Percentiles rank a stretch among this genome's conserved stretches.
These are phyloP conservation scores for Candida vartiovaarae DNA, from an alignment of 805 yeast genomes.

Conservation along the genomic window DNA sequence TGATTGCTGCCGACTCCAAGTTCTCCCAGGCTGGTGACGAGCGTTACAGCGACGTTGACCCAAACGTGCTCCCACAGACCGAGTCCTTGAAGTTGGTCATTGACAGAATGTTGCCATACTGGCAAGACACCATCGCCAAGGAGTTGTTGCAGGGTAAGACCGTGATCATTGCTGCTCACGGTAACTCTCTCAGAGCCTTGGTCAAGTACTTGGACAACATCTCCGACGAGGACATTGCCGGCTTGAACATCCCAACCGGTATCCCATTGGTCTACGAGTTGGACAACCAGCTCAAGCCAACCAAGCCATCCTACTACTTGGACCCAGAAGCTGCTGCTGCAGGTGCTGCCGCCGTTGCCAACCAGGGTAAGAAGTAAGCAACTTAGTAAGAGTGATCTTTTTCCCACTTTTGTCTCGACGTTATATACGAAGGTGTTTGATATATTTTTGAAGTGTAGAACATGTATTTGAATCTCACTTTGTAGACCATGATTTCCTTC, in stretches of 20 bases:
- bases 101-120: constrained; percentile 94
- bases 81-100: constrained; percentile 93
- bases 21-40: constrained; percentile 81
- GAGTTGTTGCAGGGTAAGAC: constrained; percentile 84
- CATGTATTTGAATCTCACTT: too few species aligned
- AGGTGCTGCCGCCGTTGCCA: constrained; percentile 99
- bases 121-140: constrained; percentile 86
- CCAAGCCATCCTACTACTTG: constrained; percentile 90
- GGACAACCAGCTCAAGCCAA: constrained; percentile 79
- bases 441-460: too few species aligned
- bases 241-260: constrained; percentile 96
- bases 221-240: constrained; percentile 88
- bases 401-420: too few species aligned
- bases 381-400: background rate
- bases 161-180: constrained; percentile 93
- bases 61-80: constrained; percentile 82
- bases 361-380: constrained; percentile 68
- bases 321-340: constrained; percentile 99
- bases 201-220: constrained; percentile 94
- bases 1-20: constrained; percentile 66
- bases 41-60: constrained; percentile 81
- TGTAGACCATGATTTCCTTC: too few species aligned
- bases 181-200: constrained; percentile 95
- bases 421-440: too few species aligned
- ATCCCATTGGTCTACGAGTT: constrained; percentile 96